Conservation (phyloP, 2,329 filamentous ascomycete species). For the Neopestalotiopsis rosae region DNA sequence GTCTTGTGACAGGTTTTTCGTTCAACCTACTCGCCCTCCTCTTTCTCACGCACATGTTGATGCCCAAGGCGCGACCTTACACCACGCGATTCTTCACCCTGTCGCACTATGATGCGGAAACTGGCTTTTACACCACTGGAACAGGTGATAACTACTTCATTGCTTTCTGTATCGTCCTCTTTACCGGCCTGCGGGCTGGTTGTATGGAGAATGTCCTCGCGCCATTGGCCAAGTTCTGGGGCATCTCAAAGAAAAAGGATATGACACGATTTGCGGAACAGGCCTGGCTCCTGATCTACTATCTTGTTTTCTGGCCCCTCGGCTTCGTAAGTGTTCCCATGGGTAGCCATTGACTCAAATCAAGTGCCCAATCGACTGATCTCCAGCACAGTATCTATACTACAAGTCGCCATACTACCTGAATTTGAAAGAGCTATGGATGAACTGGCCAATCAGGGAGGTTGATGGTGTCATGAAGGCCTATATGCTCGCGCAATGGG, state of each 20-base stretch:
- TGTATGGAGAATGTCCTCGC: conserved; percentile 87
- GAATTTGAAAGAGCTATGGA: conserved; percentile 80
- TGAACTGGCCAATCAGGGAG: conserved; percentile 81
- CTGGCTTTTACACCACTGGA: conserved; percentile 76
- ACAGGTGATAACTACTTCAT: conserved; percentile 82
- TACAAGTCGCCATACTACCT: conserved; percentile 78
- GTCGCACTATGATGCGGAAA: conserved; percentile 77
- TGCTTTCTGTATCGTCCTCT: conserved; percentile 77
- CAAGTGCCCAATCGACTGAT: conserved; percentile 13
- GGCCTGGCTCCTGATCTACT: conserved; percentile 88
- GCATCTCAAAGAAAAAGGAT: conserved; percentile 78
- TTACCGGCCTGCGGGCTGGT: conserved; percentile 84
- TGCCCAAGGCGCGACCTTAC: conserved; percentile 78
- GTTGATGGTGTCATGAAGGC: conserved; percentile 77
- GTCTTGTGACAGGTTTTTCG: conserved; percentile 68
- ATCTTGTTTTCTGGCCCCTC: conserved; percentile 78
- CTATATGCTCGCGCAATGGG: conserved; percentile 89
- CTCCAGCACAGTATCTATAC: conserved; percentile 72
- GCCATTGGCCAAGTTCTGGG: conserved; percentile 74
- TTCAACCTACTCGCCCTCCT: conserved; percentile 86
- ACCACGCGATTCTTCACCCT: conserved; percentile 90
- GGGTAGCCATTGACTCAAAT: neutral
- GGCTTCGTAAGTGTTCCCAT: conserved; percentile 71
- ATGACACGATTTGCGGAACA: conserved; percentile 90
- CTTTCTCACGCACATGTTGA: conserved; percentile 79